phyloP scores from a whole-genome alignment of 2,329 filamentous ascomycete genomes.

The Cercospora beticola region DNA sequence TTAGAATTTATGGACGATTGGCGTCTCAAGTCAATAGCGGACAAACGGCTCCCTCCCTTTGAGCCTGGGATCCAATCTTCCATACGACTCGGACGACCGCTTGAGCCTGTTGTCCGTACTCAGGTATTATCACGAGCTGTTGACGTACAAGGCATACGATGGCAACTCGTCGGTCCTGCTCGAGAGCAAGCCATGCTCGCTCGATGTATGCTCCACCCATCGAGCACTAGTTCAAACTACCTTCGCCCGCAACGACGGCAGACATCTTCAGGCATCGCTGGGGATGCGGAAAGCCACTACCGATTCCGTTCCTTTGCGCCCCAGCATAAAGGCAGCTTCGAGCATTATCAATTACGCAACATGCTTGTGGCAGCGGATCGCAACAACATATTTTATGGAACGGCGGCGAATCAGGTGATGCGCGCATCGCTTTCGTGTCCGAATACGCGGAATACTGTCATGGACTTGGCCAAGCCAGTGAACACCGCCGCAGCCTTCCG shows the following conservation, averaged over 20 bases:
- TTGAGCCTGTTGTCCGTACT: conserved; percentile 20
- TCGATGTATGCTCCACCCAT: conserved; percentile 34
- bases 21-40: conserved; percentile 29
- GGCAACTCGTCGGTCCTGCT: conserved; percentile 33
- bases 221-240: conserved; percentile 7
- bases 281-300: conserved; percentile 27
- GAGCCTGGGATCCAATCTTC: conserved; percentile 26
- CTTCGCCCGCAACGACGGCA: not conserved
- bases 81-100: conserved; percentile 18
- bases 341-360: conserved; percentile 62
- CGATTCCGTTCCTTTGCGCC: conserved; percentile 38
- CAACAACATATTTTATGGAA: conserved; percentile 57
- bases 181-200: conserved; percentile 32
- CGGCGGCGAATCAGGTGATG: conserved; percentile 46
- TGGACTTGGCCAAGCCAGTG: conserved; percentile 47
- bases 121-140: conserved; percentile 19
- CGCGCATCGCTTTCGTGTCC: conserved; percentile 52
- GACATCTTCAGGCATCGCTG: conserved; percentile 2
- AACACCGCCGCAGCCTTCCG: conserved; percentile 19
- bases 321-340: conserved; percentile 50
- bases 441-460: conserved; percentile 42
- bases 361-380: conserved; percentile 55
- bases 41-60: conserved; percentile 24
- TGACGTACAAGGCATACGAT: conserved; percentile 42
- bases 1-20: conserved; percentile 35